A percentile compares a stretch with the other conserved stretches of the same genome.
Evolutionary conservation across 495 filamentous ascomycete genomes (phyloP).

Genomic region (Astrothelium macrocarpum): DNA sequence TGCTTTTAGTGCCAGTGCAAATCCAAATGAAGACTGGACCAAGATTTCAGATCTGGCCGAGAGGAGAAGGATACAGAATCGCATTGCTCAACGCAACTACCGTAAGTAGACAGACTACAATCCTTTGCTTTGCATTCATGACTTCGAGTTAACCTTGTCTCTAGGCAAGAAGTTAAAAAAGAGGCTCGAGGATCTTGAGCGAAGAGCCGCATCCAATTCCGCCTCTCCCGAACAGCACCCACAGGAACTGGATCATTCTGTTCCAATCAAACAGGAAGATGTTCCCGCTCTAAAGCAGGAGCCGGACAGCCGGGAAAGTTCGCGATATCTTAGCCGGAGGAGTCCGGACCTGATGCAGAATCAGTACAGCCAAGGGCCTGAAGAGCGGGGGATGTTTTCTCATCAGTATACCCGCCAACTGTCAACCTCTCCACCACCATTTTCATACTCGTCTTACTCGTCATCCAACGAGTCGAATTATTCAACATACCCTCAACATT

Average conservation of each 20-base stretch:
- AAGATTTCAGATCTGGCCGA: slow-evolving; percentile 97
- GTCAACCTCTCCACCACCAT: slow-evolving; percentile 61
- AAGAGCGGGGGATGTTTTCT: slow-evolving; percentile 48
- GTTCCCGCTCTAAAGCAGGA: slow-evolving; percentile 31
- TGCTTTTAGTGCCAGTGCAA: slow-evolving; percentile 91
- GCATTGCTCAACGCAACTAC: slow-evolving; percentile 96
- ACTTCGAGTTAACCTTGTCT: background rate
- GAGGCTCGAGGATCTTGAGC: slow-evolving; percentile 90
- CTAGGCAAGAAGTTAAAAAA: slow-evolving; percentile 99
- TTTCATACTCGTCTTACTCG: slow-evolving; percentile 58
- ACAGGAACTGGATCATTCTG: slow-evolving; percentile 39
- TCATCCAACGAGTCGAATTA: slow-evolving; percentile 58
- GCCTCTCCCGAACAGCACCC: slow-evolving; percentile 55
- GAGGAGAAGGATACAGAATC: slow-evolving; percentile 88
- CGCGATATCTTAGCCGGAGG: slow-evolving; percentile 12
- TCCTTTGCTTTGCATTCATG: background rate
- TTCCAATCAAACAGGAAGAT: slow-evolving; percentile 8
- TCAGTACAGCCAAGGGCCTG: slow-evolving; percentile 25
- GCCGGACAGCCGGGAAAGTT: slow-evolving; percentile 26
- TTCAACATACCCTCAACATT: slow-evolving; percentile 50
- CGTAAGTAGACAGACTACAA: slow-evolving; percentile 50
- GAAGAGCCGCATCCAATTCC: slow-evolving; percentile 77
- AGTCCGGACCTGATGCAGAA: slow-evolving; percentile 26
- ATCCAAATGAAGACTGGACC: slow-evolving; percentile 98
- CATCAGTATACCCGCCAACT: slow-evolving; percentile 63